Percentiles rank a stretch among this genome's conserved stretches.
Evolutionary conservation across 2,329 filamentous ascomycete species (phyloP).

Genomic region (Aspergillus brunneoviolaceus): DNA sequence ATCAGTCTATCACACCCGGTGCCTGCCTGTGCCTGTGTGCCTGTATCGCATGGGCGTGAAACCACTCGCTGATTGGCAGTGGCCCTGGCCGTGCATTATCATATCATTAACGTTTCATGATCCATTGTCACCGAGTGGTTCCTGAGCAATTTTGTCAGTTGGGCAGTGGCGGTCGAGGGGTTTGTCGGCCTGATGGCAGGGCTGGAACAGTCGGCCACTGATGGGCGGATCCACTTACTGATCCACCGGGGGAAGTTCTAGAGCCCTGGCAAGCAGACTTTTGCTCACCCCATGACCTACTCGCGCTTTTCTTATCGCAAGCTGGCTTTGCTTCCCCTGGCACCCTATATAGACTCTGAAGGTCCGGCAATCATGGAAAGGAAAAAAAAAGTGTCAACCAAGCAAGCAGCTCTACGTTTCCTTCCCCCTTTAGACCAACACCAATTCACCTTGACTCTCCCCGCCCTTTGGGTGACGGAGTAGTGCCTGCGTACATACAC

Average conservation of each 20-base stretch:
- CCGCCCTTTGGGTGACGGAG: conserved; percentile 4
- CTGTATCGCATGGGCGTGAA: not conserved
- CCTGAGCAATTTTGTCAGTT: not conserved
- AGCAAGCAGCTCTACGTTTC: not conserved
- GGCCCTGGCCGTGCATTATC: not conserved
- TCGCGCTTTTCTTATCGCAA: not conserved
- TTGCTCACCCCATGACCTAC: conserved; percentile 5
- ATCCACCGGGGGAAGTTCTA: conserved; percentile 3
- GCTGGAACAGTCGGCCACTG: conserved; percentile 6
- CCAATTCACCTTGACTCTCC: not conserved
- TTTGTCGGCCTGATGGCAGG: conserved; percentile 5
- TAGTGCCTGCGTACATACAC: not conserved
- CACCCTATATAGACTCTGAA: not conserved
- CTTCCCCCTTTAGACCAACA: not conserved
- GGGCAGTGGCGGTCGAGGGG: conserved; percentile 1
- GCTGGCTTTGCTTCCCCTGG: not conserved
- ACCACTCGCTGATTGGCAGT: not conserved
- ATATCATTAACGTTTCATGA: not conserved
- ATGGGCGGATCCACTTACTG: not conserved
- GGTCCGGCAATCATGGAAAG: not conserved
- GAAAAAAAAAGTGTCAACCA: not conserved
- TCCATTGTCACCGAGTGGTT: not conserved
- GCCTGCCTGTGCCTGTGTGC: not conserved
- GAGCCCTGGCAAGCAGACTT: conserved; percentile 2
- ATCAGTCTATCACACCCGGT: not conserved